A percentile compares a stretch with the other conserved stretches of the same genome.
These are phyloP conservation scores for Magnusiomyces tetraspermus DNA, from an alignment of 1,139 yeast genomes.

Conservation along the genomic window DNA sequence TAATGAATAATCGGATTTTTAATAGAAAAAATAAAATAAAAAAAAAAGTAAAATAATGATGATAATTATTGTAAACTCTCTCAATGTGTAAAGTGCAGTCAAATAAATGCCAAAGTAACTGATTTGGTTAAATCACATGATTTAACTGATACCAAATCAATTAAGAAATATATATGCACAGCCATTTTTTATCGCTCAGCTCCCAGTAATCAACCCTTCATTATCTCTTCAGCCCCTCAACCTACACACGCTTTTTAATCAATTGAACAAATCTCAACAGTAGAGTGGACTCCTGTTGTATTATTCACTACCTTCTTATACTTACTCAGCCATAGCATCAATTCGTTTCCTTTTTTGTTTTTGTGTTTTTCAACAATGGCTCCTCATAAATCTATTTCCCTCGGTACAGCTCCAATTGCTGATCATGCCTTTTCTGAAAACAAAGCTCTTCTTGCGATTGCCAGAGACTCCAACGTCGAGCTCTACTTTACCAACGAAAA, in stretches of 20 bases:
- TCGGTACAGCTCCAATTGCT: conserved; percentile 79
- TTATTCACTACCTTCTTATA: not conserved
- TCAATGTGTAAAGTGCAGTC: too few relatives aligned
- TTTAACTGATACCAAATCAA: too few relatives aligned
- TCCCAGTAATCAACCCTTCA: not conserved
- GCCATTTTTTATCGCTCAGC: not conserved
- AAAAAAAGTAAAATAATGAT: not conserved
- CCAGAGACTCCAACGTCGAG: conserved; percentile 69
- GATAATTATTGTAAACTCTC: not conserved
- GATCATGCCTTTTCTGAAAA: conserved; percentile 83
- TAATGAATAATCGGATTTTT: not conserved
- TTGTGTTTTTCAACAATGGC: conserved; percentile 13
- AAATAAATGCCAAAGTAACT: too few relatives aligned
- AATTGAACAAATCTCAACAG: conserved; percentile 11
- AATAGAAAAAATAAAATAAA: not conserved
- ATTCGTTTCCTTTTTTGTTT: too few relatives aligned
- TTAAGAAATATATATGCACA: too few relatives aligned
- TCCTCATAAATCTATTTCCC: conserved; percentile 39
- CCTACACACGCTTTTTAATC: not conserved
- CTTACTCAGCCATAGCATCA: not conserved
- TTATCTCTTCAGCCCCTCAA: not conserved
- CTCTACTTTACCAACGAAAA: conserved; percentile 49
- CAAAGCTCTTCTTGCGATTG: conserved; percentile 61
- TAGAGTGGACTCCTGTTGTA: conserved; percentile 20
- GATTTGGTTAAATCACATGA: not conserved